A percentile compares a stretch with the other conserved stretches of the same genome.
phyloP scores from a whole-genome alignment of 805 yeast genomes.

The Zygoascus biomembranicola region DNA sequence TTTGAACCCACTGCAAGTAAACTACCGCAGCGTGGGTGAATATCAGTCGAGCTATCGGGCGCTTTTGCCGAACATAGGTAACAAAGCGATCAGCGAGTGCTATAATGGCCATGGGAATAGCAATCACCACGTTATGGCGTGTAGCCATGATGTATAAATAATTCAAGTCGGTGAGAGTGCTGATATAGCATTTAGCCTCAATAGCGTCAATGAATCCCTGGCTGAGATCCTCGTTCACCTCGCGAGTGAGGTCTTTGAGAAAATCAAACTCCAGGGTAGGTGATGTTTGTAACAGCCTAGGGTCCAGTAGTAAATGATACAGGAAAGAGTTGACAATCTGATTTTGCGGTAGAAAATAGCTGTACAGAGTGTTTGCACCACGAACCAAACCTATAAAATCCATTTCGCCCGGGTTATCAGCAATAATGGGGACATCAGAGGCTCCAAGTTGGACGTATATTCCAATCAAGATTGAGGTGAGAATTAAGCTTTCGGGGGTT shows the following conservation, averaged over 20 bases:
- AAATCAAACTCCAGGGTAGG: not conserved
- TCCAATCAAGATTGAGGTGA: not conserved
- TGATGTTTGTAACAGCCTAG: not conserved
- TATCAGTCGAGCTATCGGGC: not conserved
- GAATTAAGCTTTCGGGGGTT: not conserved
- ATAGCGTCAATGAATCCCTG: not conserved
- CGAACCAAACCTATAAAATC: not conserved
- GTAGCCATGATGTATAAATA: not conserved
- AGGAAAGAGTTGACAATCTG: not conserved
- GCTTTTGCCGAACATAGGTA: not conserved
- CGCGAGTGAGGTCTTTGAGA: not conserved
- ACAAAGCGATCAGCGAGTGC: not conserved
- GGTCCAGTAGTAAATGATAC: not conserved
- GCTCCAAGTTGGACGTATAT: not conserved
- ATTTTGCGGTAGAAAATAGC: not conserved
- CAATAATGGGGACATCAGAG: not conserved
- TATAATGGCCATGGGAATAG: not conserved
- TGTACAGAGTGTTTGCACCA: not conserved
- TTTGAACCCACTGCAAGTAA: not conserved
- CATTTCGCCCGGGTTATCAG: not conserved
- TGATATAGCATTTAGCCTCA: not conserved
- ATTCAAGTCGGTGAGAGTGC: not conserved
- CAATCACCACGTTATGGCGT: not conserved
- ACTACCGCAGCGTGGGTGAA: not conserved
- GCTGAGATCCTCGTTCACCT: not conserved